Evolutionary conservation across 345 rosid species (phyloP).

Genomic region (Geranium rotundifolium): DNA sequence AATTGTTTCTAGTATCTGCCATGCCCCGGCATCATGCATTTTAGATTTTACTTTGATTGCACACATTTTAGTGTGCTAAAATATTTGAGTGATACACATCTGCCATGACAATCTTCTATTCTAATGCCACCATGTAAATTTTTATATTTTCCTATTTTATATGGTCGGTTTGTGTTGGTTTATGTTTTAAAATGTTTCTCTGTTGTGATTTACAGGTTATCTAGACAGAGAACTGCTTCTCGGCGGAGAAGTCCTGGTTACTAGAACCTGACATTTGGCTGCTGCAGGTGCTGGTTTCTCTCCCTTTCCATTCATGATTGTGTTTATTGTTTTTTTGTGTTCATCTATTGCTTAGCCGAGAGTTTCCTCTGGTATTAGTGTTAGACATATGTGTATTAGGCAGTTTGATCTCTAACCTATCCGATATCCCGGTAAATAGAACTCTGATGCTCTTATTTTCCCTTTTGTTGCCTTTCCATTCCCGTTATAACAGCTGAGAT

Average conservation of each 20-base stretch:
- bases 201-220: slow-evolving; percentile 60
- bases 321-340: neutral
- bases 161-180: slow-evolving; percentile 4
- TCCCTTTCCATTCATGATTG: slow-evolving; percentile 5
- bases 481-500: slow-evolving; percentile 84
- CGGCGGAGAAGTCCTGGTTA: slow-evolving; percentile 81
- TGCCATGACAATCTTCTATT: no score
- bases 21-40: neutral
- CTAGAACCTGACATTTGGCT: slow-evolving; percentile 46
- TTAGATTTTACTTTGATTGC: neutral
- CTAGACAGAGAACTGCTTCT: slow-evolving; percentile 64
- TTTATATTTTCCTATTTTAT: neutral
- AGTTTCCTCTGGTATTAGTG: slow-evolving; percentile 23
- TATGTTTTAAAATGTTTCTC: slow-evolving; percentile 9
- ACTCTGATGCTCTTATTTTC: slow-evolving; percentile 60
- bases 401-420: slow-evolving; percentile 40
- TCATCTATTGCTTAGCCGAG: slow-evolving; percentile 5
- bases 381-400: slow-evolving; percentile 19
- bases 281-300: slow-evolving; percentile 31
- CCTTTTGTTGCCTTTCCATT: slow-evolving; percentile 59
- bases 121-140: neutral
- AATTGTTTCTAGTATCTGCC: neutral
- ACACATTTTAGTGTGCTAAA: neutral
- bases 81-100: neutral
- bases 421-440: slow-evolving; percentile 42